Evolutionary conservation across 805 yeast species (phyloP).

Genomic region (Wickerhamomyces alni): DNA sequence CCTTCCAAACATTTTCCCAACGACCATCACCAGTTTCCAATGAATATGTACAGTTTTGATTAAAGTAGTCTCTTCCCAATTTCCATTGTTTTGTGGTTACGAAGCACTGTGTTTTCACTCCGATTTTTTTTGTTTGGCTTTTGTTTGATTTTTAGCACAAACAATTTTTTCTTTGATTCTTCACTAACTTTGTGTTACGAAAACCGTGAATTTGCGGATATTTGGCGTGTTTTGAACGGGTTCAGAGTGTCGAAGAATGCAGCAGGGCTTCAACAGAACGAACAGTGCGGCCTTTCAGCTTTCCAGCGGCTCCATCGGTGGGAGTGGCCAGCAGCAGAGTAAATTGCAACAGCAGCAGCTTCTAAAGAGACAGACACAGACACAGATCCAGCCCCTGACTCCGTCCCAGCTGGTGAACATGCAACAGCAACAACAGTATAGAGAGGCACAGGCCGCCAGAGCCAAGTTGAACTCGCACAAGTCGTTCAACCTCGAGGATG

Average conservation of each 20-base stretch:
- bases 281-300: not conserved
- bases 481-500: slow-evolving; percentile 68
- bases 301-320: not conserved
- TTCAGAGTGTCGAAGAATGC: not conserved
- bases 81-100: too few relatives aligned
- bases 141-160: too few relatives aligned
- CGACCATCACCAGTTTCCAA: too few relatives aligned
- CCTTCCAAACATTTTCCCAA: too few relatives aligned
- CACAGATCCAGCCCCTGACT: slow-evolving; percentile 6
- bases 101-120: too few relatives aligned
- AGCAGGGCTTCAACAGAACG: not conserved
- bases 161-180: too few relatives aligned
- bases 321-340: slow-evolving; percentile 9
- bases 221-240: not conserved
- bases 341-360: slow-evolving; percentile 8
- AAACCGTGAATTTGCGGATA: too few relatives aligned
- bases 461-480: slow-evolving; percentile 55
- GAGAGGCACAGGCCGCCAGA: slow-evolving; percentile 30
- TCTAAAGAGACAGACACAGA: slow-evolving; percentile 4
- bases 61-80: too few relatives aligned
- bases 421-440: slow-evolving; percentile 13
- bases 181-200: too few relatives aligned
- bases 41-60: too few relatives aligned
- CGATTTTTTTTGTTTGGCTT: too few relatives aligned
- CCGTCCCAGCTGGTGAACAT: slow-evolving; percentile 11